Evolutionary conservation across 2,329 filamentous ascomycete genomes (phyloP), one percentile per base, ranked within the genome.

Genomic region (Geosmithia putterillii): DNA sequence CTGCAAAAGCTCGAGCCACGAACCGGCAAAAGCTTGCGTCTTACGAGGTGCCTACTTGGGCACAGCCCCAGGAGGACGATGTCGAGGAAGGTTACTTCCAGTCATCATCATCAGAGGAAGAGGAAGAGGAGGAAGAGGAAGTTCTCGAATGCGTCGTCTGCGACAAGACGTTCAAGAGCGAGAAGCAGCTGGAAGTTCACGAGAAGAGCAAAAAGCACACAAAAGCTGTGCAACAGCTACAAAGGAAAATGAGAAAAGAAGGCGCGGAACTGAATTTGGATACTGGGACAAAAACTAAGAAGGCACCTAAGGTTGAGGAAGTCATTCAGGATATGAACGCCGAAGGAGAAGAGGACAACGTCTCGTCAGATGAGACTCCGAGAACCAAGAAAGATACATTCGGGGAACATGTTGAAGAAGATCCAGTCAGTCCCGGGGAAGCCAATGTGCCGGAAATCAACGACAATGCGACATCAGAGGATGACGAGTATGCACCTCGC

Each of bases 131-230:
- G 2, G 73, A 75, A 48, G 58, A 73, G 3, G 73, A 82, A 50
- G 65, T 78, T 23, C 74, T 86, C 43, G 81, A 81, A 52, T 96
- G 92, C 57, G 74, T 83, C 3, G 75, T 79, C 4, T 96, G 92
- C 61, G 74, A 79, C 50, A 86, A 84, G 50, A 73, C 65, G 0
- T 98, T 96, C 64, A 77, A 95, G 63, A 96, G 89, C 54, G 85
- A 94, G 57, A 88, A 87, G 50, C 90, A 96, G 56, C 88, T 84
- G 47, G 81, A 94, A 54, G 82, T 84, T 3, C 92, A 98, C 54
- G 89, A 95, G 64, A 87, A 83, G 65, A 96, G 90, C 69, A 98
- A 95, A 61, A 98, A 96, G 63, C 92, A 98, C 55, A 63, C 81
- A 47, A 96, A 95, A 58, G 83, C 87, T 2, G 73, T 95, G 7